Percentiles rank a stretch among this genome's conserved stretches.
Conservation (phyloP, 306 rosid genomes). For the Quercus rubra region DNA sequence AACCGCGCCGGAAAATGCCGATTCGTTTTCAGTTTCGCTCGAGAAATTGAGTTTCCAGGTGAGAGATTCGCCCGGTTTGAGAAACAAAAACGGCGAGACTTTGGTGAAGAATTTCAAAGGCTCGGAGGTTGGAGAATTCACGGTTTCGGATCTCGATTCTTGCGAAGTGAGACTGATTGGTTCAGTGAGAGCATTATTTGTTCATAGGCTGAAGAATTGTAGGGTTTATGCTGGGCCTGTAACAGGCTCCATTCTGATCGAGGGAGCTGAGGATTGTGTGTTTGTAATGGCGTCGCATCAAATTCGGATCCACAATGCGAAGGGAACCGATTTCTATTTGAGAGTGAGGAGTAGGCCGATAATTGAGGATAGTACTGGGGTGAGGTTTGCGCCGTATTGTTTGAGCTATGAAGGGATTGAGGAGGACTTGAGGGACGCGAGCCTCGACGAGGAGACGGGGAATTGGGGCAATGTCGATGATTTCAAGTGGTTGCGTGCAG, state of each 20-base stretch:
- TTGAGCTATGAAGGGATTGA: slow-evolving; percentile 64
- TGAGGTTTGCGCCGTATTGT: slow-evolving; percentile 77
- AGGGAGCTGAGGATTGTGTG: slow-evolving; percentile 62
- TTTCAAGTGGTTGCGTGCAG: slow-evolving; percentile 70
- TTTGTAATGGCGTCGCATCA: slow-evolving; percentile 80
- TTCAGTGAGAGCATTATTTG: slow-evolving; percentile 58
- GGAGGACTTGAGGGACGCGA: slow-evolving; percentile 59
- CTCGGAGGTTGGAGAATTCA: slow-evolving; percentile 66
- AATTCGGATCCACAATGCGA: slow-evolving; percentile 80
- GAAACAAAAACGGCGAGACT: slow-evolving; percentile 44
- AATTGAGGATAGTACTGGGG: slow-evolving; percentile 56
- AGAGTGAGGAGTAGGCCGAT: slow-evolving; percentile 93
- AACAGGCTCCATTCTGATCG: slow-evolving; percentile 60
- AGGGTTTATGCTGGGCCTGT: slow-evolving; percentile 67
- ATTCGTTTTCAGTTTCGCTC: neutral
- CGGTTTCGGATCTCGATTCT: slow-evolving; percentile 71
- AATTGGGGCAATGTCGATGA: slow-evolving; percentile 92
- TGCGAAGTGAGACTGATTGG: slow-evolving; percentile 80
- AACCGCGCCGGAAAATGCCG: neutral
- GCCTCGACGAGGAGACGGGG: slow-evolving; percentile 58
- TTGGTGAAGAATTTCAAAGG: slow-evolving; percentile 46
- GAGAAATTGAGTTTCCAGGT: slow-evolving; percentile 21
- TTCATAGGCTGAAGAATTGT: slow-evolving; percentile 65
- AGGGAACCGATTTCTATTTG: slow-evolving; percentile 56
- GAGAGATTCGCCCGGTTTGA: slow-evolving; percentile 64